These are phyloP conservation scores for Candida tammaniensis DNA, from an alignment of 805 yeast species.

Conservation along the genomic window DNA sequence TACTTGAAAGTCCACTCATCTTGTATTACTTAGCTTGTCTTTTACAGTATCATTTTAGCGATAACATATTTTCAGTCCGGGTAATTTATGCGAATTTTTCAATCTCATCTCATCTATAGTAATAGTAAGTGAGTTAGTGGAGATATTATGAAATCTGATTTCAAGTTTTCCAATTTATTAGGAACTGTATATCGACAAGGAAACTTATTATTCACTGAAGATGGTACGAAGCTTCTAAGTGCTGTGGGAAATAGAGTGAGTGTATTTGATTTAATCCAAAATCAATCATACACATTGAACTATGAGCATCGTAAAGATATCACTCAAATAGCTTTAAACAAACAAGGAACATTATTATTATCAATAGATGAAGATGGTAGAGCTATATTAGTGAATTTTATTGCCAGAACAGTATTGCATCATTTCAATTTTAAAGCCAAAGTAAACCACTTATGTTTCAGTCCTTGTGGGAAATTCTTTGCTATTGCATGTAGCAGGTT, in stretches of 20 bases:
- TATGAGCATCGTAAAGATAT: conserved; percentile 91
- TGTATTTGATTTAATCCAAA: conserved; percentile 81
- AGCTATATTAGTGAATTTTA: conserved; percentile 85
- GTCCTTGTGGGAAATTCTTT: conserved; percentile 84
- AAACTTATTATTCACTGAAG: conserved; percentile 80
- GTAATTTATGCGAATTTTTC: conserved; percentile 9
- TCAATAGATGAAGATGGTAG: conserved; percentile 91
- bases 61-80: too few relatives aligned
- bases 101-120: conserved; percentile 10
- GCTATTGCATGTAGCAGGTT: conserved; percentile 83
- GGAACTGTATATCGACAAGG: conserved; percentile 96
- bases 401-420: conserved; percentile 79
- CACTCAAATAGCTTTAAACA: conserved; percentile 74
- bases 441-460: conserved; percentile 73
- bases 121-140: conserved; percentile 1
- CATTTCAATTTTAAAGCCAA: conserved; percentile 88
- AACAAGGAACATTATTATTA: conserved; percentile 73
- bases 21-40: not conserved
- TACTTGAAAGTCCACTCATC: conserved; percentile 49
- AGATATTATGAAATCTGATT: conserved; percentile 77
- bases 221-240: conserved; percentile 77
- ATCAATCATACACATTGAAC: conserved; percentile 81
- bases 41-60: not conserved
- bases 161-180: conserved; percentile 78
- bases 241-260: conserved; percentile 95